phyloP scores from a whole-genome alignment of 202 grass and related monocot species.

The Brachypodium distachyon region DNA sequence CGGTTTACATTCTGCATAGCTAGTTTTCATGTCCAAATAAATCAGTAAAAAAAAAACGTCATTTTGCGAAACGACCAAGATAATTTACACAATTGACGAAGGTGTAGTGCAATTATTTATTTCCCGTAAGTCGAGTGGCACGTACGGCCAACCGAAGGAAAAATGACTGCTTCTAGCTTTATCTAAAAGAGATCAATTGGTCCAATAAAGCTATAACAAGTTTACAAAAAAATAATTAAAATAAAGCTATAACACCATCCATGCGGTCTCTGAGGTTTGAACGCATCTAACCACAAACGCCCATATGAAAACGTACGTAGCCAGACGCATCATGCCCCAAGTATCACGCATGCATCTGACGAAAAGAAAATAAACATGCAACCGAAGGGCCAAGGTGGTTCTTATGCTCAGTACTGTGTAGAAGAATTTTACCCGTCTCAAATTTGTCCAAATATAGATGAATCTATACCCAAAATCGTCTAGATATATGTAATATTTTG shows the following conservation, averaged over 20 bases:
- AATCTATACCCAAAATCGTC: too few species aligned
- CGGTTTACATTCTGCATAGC: too few species aligned
- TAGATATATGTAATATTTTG: too few species aligned
- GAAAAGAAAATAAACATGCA: neutral
- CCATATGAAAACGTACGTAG: conserved; percentile 20
- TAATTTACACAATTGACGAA: neutral
- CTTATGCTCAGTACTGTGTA: neutral
- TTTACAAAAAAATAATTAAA: too few species aligned
- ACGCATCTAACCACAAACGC: neutral
- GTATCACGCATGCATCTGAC: neutral
- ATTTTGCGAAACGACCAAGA: too few species aligned
- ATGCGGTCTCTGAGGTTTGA: neutral
- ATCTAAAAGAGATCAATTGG: conserved; percentile 8
- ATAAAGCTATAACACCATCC: conserved; percentile 10
- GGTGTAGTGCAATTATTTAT: neutral
- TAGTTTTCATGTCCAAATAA: too few species aligned
- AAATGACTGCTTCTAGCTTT: conserved; percentile 6
- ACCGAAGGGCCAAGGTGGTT: neutral
- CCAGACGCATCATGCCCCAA: too few species aligned
- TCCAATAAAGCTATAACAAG: conserved; percentile 20
- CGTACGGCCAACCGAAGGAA: conserved; percentile 13
- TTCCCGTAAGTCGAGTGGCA: neutral
- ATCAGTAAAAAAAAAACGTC: too few species aligned
- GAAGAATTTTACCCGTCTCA: too few species aligned
- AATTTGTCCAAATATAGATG: too few species aligned